phyloP scores from a whole-genome alignment of 1,284 basidiomycete genomes.

The Jaminaea rosea region DNA sequence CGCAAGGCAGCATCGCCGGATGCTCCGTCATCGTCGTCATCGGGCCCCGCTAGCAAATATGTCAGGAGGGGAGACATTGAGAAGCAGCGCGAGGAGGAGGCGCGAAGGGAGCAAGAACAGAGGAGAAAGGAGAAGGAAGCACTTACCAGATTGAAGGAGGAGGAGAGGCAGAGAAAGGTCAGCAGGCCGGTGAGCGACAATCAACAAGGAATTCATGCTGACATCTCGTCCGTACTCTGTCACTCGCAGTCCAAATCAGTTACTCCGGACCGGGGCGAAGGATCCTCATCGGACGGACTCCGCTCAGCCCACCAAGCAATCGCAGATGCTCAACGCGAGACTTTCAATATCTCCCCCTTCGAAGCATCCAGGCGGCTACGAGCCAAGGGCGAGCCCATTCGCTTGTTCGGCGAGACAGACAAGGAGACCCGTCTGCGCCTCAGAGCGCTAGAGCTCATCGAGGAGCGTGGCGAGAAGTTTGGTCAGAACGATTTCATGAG shows the following conservation, averaged over 20 bases:
- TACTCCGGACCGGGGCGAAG: not conserved
- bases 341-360: slow-evolving; percentile 83
- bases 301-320: slow-evolving; percentile 8
- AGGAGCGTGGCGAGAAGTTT: slow-evolving; percentile 22
- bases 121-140: not conserved
- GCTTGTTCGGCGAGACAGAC: slow-evolving; percentile 89
- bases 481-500: slow-evolving; percentile 73
- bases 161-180: not conserved
- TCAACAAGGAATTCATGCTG: slow-evolving; percentile 4
- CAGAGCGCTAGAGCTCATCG: slow-evolving; percentile 84
- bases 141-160: not conserved
- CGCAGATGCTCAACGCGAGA: slow-evolving; percentile 2
- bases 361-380: slow-evolving; percentile 83
- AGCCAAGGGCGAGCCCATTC: slow-evolving; percentile 82
- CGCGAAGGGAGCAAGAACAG: slow-evolving; percentile 5
- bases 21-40: slow-evolving; percentile 3
- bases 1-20: slow-evolving; percentile 58
- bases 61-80: slow-evolving; percentile 34
- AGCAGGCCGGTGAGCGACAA: not conserved
- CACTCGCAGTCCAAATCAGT: not conserved
- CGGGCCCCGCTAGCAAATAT: slow-evolving; percentile 20
- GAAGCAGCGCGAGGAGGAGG: slow-evolving; percentile 19
- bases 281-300: slow-evolving; percentile 1
- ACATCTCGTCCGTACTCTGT: not conserved
- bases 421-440: slow-evolving; percentile 81